These are phyloP conservation scores for Phialocephala sp. DNA, from an alignment of 2,329 filamentous ascomycete genomes.

Conservation along the genomic window DNA sequence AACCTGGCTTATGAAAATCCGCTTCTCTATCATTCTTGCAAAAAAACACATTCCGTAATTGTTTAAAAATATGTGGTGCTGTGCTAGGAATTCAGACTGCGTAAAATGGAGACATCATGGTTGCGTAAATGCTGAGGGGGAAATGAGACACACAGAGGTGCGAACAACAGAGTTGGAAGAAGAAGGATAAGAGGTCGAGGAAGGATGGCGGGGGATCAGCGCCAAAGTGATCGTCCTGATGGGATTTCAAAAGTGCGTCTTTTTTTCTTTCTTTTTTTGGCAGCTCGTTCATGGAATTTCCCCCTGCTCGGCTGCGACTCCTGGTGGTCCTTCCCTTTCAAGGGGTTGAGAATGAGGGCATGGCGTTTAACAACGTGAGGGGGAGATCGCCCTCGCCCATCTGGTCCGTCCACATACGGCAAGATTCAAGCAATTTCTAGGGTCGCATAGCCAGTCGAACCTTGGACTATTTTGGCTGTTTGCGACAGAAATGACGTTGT, in stretches of 20 bases:
- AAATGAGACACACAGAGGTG: neutral
- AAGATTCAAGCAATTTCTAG: too few species aligned
- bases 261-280: neutral
- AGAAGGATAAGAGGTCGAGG: too few species aligned
- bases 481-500: too few species aligned
- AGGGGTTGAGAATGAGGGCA: too few species aligned
- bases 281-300: neutral
- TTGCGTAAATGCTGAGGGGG: too few species aligned
- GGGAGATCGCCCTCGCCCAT: too few species aligned
- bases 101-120: neutral
- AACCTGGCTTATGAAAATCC: neutral
- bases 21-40: neutral
- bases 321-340: neutral
- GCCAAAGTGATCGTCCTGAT: neutral
- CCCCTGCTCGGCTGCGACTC: neutral
- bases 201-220: neutral
- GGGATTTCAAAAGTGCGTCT: neutral
- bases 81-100: too few species aligned
- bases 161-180: neutral
- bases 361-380: too few species aligned
- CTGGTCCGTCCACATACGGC: too few species aligned
- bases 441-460: too few species aligned
- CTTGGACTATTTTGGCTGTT: too few species aligned
- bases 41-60: neutral
- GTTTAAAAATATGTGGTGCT: neutral